Conservation (phyloP, 169 alveolate genomes). For the Babesia bigemina region DNA sequence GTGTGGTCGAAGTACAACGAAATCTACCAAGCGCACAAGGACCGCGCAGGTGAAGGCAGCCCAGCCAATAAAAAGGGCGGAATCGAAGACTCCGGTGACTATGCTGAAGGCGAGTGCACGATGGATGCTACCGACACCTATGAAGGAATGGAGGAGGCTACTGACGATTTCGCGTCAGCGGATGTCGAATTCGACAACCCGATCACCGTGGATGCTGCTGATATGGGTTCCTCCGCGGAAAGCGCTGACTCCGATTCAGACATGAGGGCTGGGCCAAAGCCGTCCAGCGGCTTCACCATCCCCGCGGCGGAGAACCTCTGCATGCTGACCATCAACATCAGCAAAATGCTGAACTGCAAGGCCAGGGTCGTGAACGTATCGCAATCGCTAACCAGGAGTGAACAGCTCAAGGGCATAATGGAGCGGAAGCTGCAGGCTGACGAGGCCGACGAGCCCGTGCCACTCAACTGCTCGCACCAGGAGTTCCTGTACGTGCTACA, state of each 20-base stretch:
- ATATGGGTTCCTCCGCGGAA: not conserved
- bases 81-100: not conserved
- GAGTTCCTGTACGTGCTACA: conserved; percentile 33
- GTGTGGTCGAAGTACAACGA: conserved; percentile 25
- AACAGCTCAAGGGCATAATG: conserved; percentile 31
- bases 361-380: conserved; percentile 23
- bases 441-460: conserved; percentile 9
- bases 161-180: not conserved
- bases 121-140: not conserved
- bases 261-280: not conserved
- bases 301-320: not conserved
- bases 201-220: not conserved
- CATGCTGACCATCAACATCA: conserved; percentile 5
- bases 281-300: not conserved
- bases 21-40: conserved; percentile 2
- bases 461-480: conserved; percentile 20
- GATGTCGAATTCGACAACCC: too few relatives aligned
- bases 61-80: not conserved
- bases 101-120: not conserved
- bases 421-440: conserved; percentile 29
- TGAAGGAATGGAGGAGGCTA: not conserved
- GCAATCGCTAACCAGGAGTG: conserved; percentile 4
- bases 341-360: conserved; percentile 5
- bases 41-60: not conserved
- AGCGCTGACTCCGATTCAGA: conserved; percentile 26